These are phyloP conservation scores for Coemansia brasiliensis DNA, from an alignment of 192 early-diverging fungal species.

Conservation along the genomic window DNA sequence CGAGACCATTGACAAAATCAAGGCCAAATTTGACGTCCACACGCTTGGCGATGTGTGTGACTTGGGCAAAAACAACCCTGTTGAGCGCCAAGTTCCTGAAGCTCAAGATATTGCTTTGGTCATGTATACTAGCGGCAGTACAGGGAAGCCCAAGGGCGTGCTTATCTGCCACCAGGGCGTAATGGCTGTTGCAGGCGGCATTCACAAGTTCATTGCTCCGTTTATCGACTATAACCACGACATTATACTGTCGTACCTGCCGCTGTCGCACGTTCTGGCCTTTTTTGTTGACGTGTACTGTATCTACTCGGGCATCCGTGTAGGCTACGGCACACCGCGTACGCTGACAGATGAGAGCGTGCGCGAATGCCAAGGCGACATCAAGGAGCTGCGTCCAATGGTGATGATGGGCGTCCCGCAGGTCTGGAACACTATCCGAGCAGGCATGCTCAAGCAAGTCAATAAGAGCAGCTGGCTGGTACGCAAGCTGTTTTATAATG, in stretches of 20 bases:
- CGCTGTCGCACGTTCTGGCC: constrained; percentile 86
- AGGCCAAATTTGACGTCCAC: constrained; percentile 51
- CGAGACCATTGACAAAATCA: constrained; percentile 61
- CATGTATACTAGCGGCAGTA: constrained; percentile 91
- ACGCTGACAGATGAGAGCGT: constrained; percentile 77
- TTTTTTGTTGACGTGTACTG: constrained; percentile 74
- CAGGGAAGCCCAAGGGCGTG: constrained; percentile 94
- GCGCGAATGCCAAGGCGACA: constrained; percentile 72
- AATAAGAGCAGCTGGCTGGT: constrained; percentile 59
- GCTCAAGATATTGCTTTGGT: constrained; percentile 71
- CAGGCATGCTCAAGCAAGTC: constrained; percentile 73
- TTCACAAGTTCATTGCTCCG: constrained; percentile 33
- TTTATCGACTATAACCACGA: constrained; percentile 55
- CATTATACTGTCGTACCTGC: constrained; percentile 74
- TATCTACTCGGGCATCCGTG: constrained; percentile 63
- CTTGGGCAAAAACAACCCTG: constrained; percentile 65
- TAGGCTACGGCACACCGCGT: constrained; percentile 68
- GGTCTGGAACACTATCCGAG: constrained; percentile 88
- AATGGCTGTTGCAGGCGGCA: constrained; percentile 64
- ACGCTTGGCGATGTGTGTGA: constrained; percentile 71
- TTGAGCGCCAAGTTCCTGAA: constrained; percentile 21
- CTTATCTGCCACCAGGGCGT: constrained; percentile 80
- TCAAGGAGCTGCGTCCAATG: constrained; percentile 72
- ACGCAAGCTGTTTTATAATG: constrained; percentile 73
- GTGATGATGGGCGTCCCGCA: constrained; percentile 81